These are phyloP conservation scores for Neonectria neomacrospora DNA, from an alignment of 2,329 filamentous ascomycete genomes.

Conservation along the genomic window DNA sequence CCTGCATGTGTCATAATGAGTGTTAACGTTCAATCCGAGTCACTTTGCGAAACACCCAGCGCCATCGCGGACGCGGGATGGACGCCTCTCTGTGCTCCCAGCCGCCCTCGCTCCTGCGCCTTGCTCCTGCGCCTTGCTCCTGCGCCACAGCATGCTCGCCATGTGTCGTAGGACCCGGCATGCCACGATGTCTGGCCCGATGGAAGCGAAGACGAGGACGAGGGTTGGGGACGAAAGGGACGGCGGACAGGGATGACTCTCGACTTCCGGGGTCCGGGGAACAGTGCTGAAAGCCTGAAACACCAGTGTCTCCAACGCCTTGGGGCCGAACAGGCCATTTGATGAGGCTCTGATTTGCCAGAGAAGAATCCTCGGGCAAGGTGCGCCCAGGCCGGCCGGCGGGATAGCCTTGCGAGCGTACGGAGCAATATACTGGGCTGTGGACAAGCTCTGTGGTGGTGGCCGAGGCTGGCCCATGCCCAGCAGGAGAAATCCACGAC, in stretches of 20 bases:
- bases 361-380: conserved; percentile 4
- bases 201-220: conserved; percentile 14
- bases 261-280: conserved; percentile 30
- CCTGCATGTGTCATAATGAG: conserved; percentile 18
- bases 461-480: conserved; percentile 13
- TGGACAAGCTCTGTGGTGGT: conserved; percentile 6
- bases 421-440: not conserved
- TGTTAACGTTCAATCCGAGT: conserved; percentile 10
- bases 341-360: conserved; percentile 25
- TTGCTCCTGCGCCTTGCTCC: not conserved
- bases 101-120: not conserved
- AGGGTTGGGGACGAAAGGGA: not conserved
- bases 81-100: not conserved
- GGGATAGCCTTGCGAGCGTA: conserved; percentile 4
- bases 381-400: conserved; percentile 6
- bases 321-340: conserved; percentile 30
- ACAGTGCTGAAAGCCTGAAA: conserved; percentile 35
- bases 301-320: conserved; percentile 17
- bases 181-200: conserved; percentile 2
- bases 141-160: conserved; percentile 1
- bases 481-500: conserved; percentile 9
- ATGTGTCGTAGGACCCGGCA: conserved; percentile 1
- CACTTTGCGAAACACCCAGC: conserved; percentile 9
- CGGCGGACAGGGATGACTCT: conserved; percentile 13
- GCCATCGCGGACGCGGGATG: conserved; percentile 4